Evolutionary conservation across 2,329 filamentous ascomycete species (phyloP).

Genomic region (Colletotrichum brevisporum): DNA sequence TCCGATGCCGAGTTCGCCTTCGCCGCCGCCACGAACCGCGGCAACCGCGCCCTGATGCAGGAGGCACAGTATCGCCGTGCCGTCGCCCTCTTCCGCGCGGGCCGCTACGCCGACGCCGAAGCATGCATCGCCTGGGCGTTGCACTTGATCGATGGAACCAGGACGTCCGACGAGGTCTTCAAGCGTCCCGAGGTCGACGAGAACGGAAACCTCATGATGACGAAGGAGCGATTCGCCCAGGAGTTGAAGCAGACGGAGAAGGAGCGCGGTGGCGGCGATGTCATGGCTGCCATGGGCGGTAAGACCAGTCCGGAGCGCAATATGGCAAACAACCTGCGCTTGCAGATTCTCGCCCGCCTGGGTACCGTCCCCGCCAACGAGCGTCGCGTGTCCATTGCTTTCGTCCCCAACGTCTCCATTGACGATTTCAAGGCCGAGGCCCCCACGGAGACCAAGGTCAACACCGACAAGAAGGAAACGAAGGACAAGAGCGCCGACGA

Average conservation of each 20-base stretch:
- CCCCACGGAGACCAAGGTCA: no score
- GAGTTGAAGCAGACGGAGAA: slow-evolving; percentile 48
- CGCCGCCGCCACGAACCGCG: slow-evolving; percentile 74
- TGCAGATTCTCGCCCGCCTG: slow-evolving; percentile 62
- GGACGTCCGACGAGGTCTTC: slow-evolving; percentile 49
- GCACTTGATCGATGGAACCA: slow-evolving; percentile 56
- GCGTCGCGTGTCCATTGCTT: slow-evolving; percentile 59
- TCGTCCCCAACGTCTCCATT: slow-evolving; percentile 36
- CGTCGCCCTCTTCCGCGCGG: slow-evolving; percentile 79
- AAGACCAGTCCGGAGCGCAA: slow-evolving; percentile 51
- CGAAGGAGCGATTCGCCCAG: slow-evolving; percentile 47
- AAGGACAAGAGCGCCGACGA: slow-evolving; percentile 47
- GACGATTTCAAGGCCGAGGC: slow-evolving; percentile 31
- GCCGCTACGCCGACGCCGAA: slow-evolving; percentile 81
- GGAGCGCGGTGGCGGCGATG: slow-evolving; percentile 17
- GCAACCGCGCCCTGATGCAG: slow-evolving; percentile 80
- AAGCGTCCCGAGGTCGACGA: slow-evolving; percentile 57
- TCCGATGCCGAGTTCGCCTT: slow-evolving; percentile 78
- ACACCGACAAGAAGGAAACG: slow-evolving; percentile 44
- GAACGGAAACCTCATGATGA: slow-evolving; percentile 63
- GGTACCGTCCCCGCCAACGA: slow-evolving; percentile 60
- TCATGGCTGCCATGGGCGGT: slow-evolving; percentile 31
- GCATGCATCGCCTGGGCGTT: slow-evolving; percentile 75
- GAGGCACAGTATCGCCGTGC: slow-evolving; percentile 87
- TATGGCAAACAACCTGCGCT: slow-evolving; percentile 61